Conservation (phyloP, 2,329 filamentous ascomycete genomes). For the Metarhizium rileyi region DNA sequence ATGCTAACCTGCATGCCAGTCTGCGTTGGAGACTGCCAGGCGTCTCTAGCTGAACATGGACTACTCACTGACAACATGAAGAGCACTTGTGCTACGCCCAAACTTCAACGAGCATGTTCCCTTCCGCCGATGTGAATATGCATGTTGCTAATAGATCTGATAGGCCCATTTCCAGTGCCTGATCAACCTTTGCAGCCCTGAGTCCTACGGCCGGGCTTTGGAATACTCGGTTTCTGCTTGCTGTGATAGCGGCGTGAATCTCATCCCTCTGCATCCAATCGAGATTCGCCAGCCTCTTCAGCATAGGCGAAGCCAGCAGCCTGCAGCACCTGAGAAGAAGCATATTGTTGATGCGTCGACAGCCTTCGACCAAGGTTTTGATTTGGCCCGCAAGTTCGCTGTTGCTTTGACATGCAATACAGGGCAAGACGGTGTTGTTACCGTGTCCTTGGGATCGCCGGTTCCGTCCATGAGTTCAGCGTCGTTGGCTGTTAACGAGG, state of each 20-base stretch:
- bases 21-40: conserved; percentile 13
- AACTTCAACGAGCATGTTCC: conserved; percentile 6
- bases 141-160: background rate
- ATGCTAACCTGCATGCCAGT: conserved; percentile 4
- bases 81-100: conserved; percentile 9
- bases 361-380: conserved; percentile 4
- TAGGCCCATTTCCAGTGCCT: conserved; percentile 24
- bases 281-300: conserved; percentile 13
- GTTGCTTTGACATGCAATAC: conserved; percentile 19
- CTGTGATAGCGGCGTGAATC: conserved; percentile 15
- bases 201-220: conserved; percentile 21
- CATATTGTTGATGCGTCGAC: background rate
- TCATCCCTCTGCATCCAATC: conserved; percentile 21
- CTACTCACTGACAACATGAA: conserved; percentile 8
- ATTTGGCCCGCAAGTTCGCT: conserved; percentile 14
- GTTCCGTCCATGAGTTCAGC: conserved; percentile 9
- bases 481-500: background rate
- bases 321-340: conserved; percentile 7
- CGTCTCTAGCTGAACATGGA: conserved; percentile 10
- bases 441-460: conserved; percentile 14
- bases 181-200: conserved; percentile 15
- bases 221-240: conserved; percentile 17
- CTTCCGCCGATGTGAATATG: background rate
- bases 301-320: background rate
- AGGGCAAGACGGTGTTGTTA: conserved; percentile 23